Base-by-base conservation (phyloP, 106 monocot species). In the Acorus gramineus region DNA sequence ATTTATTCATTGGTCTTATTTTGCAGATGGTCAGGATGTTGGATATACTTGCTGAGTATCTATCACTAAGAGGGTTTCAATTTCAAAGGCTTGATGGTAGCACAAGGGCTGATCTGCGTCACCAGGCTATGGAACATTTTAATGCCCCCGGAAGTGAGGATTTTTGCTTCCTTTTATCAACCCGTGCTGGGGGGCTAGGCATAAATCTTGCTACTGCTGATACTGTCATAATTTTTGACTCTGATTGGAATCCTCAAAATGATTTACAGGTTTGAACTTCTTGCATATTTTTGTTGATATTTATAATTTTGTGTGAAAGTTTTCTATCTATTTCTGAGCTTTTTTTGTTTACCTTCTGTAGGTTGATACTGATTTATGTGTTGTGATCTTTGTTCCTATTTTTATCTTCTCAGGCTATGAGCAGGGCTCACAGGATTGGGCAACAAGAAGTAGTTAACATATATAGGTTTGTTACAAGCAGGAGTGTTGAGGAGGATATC, bases 201-300 rank as follows among this genome's bases (percentile, higher is more conserved):
- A 98, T 98, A 28, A 98, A 98, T 81, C 98, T 98, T 77, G 98
- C 98, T 71, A 98, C 98, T 69, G 98, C 98, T 49, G 98, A 98
- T 69, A 98, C 98, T 53, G 98, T 98, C 11, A 98, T 98, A 65
- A 98, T 98, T 55, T 98, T 98, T 67, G 98, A 98, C 66, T 98
- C 98, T 42, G 98, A 98, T 58, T 98, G 98, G 98, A 98, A 98
- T 71, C 98, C 98, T 55, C 98, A 98, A 71, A 98, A 98, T 86
- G 98, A 98, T 66, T 77, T 98, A 45, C 98, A 98, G 98, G 98
- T 98, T 10, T 57, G 75, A 49, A 50, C 53, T 82, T 46, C 55
- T 11, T 48, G 42, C 2, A 46, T 5, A 47, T 49, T 4, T 1
- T 47, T 58, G 4, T 7, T 28, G 28, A 4, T 46, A 4, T 65